phyloP scores from a whole-genome alignment of 371 early-diverging fungal genomes.

The Cokeromyces recurvatus region DNA sequence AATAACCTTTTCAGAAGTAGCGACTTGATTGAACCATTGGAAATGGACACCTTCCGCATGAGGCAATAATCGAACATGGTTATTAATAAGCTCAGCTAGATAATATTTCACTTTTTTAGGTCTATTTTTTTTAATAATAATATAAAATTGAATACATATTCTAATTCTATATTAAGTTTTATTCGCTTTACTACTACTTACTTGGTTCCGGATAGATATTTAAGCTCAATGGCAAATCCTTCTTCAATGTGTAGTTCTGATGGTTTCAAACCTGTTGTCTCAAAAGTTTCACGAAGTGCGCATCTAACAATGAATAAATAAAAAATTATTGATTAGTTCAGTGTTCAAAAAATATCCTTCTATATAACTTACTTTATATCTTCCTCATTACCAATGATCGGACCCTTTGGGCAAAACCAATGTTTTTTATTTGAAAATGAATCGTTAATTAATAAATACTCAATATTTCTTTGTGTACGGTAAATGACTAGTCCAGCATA shows the following conservation, averaged over 20 bases:
- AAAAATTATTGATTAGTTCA: neutral
- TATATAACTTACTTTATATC: slow-evolving; percentile 74
- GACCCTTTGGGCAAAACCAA: slow-evolving; percentile 85
- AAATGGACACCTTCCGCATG: slow-evolving; percentile 71
- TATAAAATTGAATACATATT: too few relatives aligned
- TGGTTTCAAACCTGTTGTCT: slow-evolving; percentile 69
- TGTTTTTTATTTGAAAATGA: slow-evolving; percentile 75
- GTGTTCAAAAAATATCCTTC: too few relatives aligned
- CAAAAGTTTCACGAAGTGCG: slow-evolving; percentile 72
- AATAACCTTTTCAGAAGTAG: slow-evolving; percentile 63
- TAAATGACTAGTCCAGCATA: slow-evolving; percentile 74
- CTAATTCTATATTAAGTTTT: too few relatives aligned
- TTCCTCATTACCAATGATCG: slow-evolving; percentile 75
- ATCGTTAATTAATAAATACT: slow-evolving; percentile 83
- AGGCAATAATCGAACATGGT: slow-evolving; percentile 55
- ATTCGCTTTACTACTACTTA: too few relatives aligned
- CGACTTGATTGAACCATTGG: slow-evolving; percentile 63
- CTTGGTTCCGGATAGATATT: slow-evolving; percentile 82
- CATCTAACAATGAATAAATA: slow-evolving; percentile 47
- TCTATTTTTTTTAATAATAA: too few relatives aligned
- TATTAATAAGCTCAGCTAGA: slow-evolving; percentile 65
- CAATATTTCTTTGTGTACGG: slow-evolving; percentile 67
- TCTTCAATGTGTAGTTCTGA: slow-evolving; percentile 71
- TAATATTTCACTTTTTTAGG: slow-evolving; percentile 78
- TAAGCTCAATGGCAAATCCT: slow-evolving; percentile 73